Evolutionary conservation across 164 flowering plant species (phyloP), one percentile per base, ranked within the genome.

Genomic region (Saururus chinensis): DNA sequence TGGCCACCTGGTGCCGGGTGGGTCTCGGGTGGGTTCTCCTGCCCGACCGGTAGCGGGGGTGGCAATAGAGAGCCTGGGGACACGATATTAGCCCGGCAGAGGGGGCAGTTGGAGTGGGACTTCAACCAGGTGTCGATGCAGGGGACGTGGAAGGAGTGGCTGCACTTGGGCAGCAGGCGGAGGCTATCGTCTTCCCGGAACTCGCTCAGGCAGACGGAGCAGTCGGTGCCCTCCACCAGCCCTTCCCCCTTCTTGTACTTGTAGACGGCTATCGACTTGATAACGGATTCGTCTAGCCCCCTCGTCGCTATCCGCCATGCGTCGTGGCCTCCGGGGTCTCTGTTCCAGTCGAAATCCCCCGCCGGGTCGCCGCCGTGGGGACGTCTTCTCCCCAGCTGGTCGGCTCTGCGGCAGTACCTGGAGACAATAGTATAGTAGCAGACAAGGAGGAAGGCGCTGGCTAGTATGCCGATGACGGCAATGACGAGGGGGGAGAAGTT

Each of bases 81-180:
- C 19, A 76, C 12, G 19, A 41, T 20, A 22, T 37, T 21, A 0
- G 59, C 41, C 19, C 93, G 72, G 59, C 93, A 84, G 60, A 84
- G 76, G 0, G 93, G 93, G 64, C 93, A 87, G 1, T 81, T 84
- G 57, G 84, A 78, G 72, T 83, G 88, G 9, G 89, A 79, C 20
- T 75, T 75, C 58, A 87, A 79, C 93, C 93, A 87, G 85, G 79
- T 83, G 67, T 84, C 88, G 21, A 87, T 84, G 51, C 93, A 87
- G 1, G 71, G 84, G 0, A 66, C 65, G 48, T 86, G 93, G 59
- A 86, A 86, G 25, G 71, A 61, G 65, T 86, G 93, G 14, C 63
- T 65, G 59, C 93, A 87, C 22, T 75, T 77, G 19, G 89, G 84
- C 7, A 87, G 67, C 1, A 57, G 26, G 26, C 86, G 81, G n/a